Evolutionary conservation across 2,329 filamentous ascomycete genomes (phyloP).

Genomic region (Leptographium procerum): DNA sequence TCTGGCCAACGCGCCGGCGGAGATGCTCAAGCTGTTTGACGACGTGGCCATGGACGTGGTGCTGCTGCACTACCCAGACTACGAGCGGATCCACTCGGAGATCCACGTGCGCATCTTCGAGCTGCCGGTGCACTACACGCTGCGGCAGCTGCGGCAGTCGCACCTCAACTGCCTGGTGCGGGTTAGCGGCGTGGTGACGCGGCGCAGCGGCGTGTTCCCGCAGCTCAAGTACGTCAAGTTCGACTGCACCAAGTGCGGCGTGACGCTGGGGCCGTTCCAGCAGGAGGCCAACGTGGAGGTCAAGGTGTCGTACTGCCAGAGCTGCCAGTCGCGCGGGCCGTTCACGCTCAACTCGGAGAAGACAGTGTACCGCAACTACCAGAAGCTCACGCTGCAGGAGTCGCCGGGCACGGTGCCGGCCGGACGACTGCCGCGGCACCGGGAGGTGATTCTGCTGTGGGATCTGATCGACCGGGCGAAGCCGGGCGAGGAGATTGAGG

Average conservation of each 20-base stretch:
- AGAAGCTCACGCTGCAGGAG: conserved; percentile 93
- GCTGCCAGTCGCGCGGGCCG: conserved; percentile 87
- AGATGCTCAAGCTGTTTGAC: conserved; percentile 92
- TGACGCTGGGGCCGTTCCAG: conserved; percentile 89
- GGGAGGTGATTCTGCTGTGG: conserved; percentile 92
- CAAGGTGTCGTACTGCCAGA: conserved; percentile 92
- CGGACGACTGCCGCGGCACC: conserved; percentile 81
- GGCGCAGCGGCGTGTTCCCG: conserved; percentile 88
- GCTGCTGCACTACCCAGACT: conserved; percentile 91
- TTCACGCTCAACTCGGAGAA: conserved; percentile 96
- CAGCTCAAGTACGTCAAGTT: conserved; percentile 99
- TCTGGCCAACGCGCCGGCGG: conserved; percentile 86
- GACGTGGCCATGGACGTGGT: conserved; percentile 95
- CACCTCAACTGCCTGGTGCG: conserved; percentile 93
- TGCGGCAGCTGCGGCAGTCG: conserved; percentile 86
- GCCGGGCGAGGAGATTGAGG: conserved; percentile 93
- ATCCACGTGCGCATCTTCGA: conserved; percentile 97
- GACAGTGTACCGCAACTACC: conserved; percentile 97
- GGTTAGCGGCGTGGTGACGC: conserved; percentile 89
- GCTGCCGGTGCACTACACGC: conserved; percentile 85
- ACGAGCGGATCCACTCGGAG: conserved; percentile 93
- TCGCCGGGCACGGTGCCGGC: conserved; percentile 94
- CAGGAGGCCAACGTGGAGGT: conserved; percentile 96
- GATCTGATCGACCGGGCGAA: conserved; percentile 95
- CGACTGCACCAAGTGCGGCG: conserved; percentile 85